Evolutionary conservation across 257 asterid genomes (phyloP).

Genomic region (Lycium barbarum): DNA sequence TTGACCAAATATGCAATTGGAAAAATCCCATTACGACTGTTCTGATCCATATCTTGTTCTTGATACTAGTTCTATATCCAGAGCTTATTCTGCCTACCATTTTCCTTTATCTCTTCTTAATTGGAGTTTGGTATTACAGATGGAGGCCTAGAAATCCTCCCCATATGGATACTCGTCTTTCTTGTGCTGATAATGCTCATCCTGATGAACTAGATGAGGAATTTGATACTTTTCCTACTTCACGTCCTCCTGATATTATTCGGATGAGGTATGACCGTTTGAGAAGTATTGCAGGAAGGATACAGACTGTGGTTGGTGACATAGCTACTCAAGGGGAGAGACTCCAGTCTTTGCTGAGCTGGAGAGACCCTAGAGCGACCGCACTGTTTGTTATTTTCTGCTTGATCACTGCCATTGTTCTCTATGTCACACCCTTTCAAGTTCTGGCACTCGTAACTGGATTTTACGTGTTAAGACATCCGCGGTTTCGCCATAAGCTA

Average conservation of each 20-base stretch:
- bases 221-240: conserved; percentile 71
- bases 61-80: conserved; percentile 71
- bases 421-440: conserved; percentile 73
- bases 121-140: conserved; percentile 73
- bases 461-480: conserved; percentile 71
- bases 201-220: conserved; percentile 79
- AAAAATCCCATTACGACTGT: conserved; percentile 74
- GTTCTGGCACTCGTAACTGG: conserved; percentile 68
- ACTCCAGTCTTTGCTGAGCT: conserved; percentile 68
- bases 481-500: conserved; percentile 68
- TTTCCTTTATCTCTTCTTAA: conserved; percentile 67
- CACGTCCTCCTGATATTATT: conserved; percentile 60
- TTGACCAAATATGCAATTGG: conserved; percentile 75
- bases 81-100: conserved; percentile 67
- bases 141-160: conserved; percentile 82
- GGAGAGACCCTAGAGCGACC: conserved; percentile 84
- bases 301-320: conserved; percentile 79
- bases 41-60: conserved; percentile 65
- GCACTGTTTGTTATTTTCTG: conserved; percentile 70
- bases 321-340: conserved; percentile 86
- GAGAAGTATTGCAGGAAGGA: conserved; percentile 72
- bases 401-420: conserved; percentile 59
- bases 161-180: conserved; percentile 72
- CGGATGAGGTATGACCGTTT: conserved; percentile 77
- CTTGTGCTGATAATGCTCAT: conserved; percentile 64